Evolutionary conservation across 148 eudicot species (phyloP).

Genomic region (Fallopia convolvulus): DNA sequence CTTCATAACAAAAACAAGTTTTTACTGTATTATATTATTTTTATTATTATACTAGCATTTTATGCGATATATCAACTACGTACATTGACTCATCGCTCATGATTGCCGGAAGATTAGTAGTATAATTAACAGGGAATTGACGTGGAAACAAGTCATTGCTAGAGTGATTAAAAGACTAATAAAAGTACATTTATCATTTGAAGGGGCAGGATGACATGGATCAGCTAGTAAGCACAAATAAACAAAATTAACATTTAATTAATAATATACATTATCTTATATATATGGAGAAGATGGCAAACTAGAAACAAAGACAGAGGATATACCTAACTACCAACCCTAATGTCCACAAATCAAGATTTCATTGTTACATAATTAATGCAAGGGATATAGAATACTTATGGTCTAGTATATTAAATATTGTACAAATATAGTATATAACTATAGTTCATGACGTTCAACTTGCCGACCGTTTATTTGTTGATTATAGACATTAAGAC

Average conservation of each 20-base stretch:
- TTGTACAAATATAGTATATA: background rate
- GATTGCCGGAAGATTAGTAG: too few species aligned
- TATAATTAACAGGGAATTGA: background rate
- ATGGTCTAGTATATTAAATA: background rate
- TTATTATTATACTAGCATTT: too few species aligned
- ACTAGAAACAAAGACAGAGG: background rate
- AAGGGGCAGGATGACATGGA: background rate
- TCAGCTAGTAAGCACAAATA: background rate
- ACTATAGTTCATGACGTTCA: background rate
- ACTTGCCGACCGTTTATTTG: conserved; percentile 1
- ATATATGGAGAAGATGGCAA: background rate
- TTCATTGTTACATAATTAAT: background rate
- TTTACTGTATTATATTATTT: too few species aligned
- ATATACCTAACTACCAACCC: background rate
- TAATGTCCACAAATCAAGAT: background rate
- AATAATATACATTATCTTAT: background rate
- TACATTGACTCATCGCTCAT: too few species aligned
- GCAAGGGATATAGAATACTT: background rate
- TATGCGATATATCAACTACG: too few species aligned
- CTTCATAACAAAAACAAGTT: too few species aligned
- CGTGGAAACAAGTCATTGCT: background rate
- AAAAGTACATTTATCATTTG: background rate
- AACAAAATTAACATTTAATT: background rate
- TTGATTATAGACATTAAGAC: background rate
- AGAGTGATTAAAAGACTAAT: background rate